Evolutionary conservation across 495 filamentous ascomycete genomes (phyloP).

Genomic region (Lasiosphaeris hirsuta): DNA sequence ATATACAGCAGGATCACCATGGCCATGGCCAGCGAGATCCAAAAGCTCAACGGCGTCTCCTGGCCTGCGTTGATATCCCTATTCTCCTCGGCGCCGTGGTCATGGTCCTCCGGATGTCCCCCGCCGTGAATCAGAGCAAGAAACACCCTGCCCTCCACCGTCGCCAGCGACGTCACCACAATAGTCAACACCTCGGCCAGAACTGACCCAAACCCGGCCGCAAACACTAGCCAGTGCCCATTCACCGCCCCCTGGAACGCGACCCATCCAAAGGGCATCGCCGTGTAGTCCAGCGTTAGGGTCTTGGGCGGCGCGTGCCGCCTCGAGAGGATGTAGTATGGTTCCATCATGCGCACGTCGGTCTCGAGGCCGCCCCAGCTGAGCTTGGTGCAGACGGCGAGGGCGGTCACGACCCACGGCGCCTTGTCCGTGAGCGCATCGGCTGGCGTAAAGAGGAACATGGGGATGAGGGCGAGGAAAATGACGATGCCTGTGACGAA

Average conservation of each 20-base stretch:
- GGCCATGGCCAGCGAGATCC: slow-evolving; percentile 54
- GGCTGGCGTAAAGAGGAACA: slow-evolving; percentile 55
- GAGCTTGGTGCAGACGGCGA: slow-evolving; percentile 64
- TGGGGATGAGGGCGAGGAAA: slow-evolving; percentile 51
- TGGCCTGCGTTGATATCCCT: slow-evolving; percentile 48
- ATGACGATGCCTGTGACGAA: slow-evolving; percentile 50
- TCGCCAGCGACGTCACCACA: slow-evolving; percentile 58
- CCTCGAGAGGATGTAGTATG: slow-evolving; percentile 64
- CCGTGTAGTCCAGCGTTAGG: slow-evolving; percentile 68
- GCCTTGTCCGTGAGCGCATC: slow-evolving; percentile 54
- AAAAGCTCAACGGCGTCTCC: slow-evolving; percentile 60
- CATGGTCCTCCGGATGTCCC: background rate
- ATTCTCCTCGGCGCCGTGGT: slow-evolving; percentile 3
- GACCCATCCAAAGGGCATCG: slow-evolving; percentile 63
- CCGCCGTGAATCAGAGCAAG: slow-evolving; percentile 23
- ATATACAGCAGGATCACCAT: slow-evolving; percentile 58
- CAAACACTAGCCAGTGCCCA: slow-evolving; percentile 58
- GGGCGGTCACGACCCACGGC: slow-evolving; percentile 60
- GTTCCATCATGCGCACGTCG: slow-evolving; percentile 69
- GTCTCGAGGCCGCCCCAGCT: slow-evolving; percentile 67
- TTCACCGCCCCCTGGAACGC: slow-evolving; percentile 59
- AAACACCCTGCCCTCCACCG: slow-evolving; percentile 56
- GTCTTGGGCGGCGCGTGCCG: slow-evolving; percentile 60
- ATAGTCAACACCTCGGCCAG: slow-evolving; percentile 67
- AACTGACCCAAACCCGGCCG: slow-evolving; percentile 60